Percentiles rank a stretch among this genome's conserved stretches.
phyloP scores from a whole-genome alignment of 306 rosid species.

The Spatholobus suberectus region DNA sequence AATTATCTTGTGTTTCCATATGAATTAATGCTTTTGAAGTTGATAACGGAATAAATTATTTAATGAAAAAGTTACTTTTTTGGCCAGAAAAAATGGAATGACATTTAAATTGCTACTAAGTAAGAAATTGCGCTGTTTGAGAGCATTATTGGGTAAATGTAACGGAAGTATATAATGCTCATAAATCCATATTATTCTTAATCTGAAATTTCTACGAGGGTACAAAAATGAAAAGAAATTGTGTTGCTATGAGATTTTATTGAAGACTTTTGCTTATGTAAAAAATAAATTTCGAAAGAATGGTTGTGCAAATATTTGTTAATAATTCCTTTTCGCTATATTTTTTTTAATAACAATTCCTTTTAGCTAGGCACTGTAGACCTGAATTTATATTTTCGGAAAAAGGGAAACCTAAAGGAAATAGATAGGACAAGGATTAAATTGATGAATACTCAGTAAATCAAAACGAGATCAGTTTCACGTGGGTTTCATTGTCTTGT shows the following conservation, averaged over 20 bases:
- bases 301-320: neutral
- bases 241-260: neutral
- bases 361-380: neutral
- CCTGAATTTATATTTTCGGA: neutral
- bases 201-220: neutral
- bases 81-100: neutral
- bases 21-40: neutral
- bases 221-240: neutral
- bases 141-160: neutral
- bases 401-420: neutral
- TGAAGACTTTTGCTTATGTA: neutral
- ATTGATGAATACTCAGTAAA: slow-evolving; percentile 11
- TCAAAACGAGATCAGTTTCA: slow-evolving; percentile 1
- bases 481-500: slow-evolving; percentile 26
- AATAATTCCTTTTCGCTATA: neutral
- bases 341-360: no score
- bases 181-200: neutral
- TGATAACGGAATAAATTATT: neutral
- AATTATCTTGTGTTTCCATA: neutral
- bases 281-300: neutral
- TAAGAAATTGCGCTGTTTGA: neutral
- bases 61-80: neutral
- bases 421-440: slow-evolving; percentile 20
- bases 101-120: neutral
- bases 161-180: neutral